These are phyloP conservation scores for Phragmites australis DNA, from an alignment of 176 grass and related monocot genomes.

Conservation along the genomic window DNA sequence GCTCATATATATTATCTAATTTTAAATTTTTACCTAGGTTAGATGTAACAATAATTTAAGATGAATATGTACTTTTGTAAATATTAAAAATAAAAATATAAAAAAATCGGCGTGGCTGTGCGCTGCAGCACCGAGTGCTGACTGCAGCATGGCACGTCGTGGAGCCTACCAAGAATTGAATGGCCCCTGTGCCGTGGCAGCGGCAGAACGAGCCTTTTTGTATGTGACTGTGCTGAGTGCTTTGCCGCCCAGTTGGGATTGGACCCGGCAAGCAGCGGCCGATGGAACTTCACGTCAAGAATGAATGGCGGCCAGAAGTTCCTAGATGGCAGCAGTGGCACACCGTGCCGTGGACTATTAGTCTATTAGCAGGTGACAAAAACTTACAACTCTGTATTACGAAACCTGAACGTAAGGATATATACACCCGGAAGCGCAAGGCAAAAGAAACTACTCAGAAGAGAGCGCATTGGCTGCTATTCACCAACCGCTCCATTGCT, in stretches of 20 bases:
- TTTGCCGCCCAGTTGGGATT: not conserved
- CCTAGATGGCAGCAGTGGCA: too few relatives aligned
- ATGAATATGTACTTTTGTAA: too few relatives aligned
- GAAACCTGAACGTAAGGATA: too few relatives aligned
- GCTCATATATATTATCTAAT: too few relatives aligned
- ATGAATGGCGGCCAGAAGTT: not conserved
- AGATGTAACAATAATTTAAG: too few relatives aligned
- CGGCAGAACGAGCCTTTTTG: not conserved
- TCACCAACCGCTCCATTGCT: not conserved
- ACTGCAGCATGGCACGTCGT: not conserved
- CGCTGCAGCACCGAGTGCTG: not conserved
- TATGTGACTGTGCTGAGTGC: not conserved
- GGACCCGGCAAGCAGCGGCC: not conserved
- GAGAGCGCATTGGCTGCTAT: not conserved
- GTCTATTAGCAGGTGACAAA: not conserved
- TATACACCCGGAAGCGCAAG: not conserved
- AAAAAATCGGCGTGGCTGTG: not conserved
- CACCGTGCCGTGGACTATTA: too few relatives aligned
- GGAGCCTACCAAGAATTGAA: conserved; percentile 29
- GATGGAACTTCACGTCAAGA: not conserved
- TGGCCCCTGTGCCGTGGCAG: not conserved
- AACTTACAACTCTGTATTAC: too few relatives aligned
- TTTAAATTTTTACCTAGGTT: too few relatives aligned
- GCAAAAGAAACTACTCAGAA: not conserved
- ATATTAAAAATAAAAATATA: too few relatives aligned